Base-by-base conservation (phyloP, 495 filamentous ascomycete species). In the Aspergillus indologenus region DNA sequence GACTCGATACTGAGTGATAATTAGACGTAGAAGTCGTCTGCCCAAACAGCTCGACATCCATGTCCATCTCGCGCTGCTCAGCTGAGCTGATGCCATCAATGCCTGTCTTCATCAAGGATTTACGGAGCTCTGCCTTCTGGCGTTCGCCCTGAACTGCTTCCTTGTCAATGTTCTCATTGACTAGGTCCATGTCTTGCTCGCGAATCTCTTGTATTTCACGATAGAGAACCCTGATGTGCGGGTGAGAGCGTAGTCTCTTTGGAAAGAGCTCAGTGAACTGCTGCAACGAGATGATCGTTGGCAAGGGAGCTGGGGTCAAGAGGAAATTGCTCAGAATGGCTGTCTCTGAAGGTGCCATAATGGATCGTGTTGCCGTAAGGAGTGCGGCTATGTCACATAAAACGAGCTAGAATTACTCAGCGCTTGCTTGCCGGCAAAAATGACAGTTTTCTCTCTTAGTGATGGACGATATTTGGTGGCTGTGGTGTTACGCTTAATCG, bases 181-280 rank as follows among this genome's bases (percentile, higher is more conserved):
- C 85, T 14, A 74, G 71, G 61, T 91, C 87, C 59, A 88, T 82
- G 44, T 89, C 76, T 45, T 85, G 80, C 57, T 87, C 83, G 18
- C 91, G 82, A 58, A 87, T 81, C 48, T 84, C 79, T 63, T 92
- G 87, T 14, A 95, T 76, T 70, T 93, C 89, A 12, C 87, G 83
- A 64, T 94, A 96, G n/a, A 96, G 75, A 4, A 79, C 76, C 57
- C 82, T 82, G 57, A 95, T 82, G 58, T 90, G 86, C 0, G 90
- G 86, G 45, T 90, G 88, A 34, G 80, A 76, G 54, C 85, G 88
- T 57, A 87, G 78, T 5, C 83, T 72, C 46, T 79, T 83, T 2
- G 91, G 91, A 61, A 96, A 94, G 42, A 94, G 76, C 24, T 85
- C 80, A 26, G 83, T 84, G 75, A 95, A 95, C 61, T 90, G 82